These are phyloP conservation scores for Tetracladium setigerum DNA, from an alignment of 495 filamentous ascomycete genomes.

Conservation along the genomic window DNA sequence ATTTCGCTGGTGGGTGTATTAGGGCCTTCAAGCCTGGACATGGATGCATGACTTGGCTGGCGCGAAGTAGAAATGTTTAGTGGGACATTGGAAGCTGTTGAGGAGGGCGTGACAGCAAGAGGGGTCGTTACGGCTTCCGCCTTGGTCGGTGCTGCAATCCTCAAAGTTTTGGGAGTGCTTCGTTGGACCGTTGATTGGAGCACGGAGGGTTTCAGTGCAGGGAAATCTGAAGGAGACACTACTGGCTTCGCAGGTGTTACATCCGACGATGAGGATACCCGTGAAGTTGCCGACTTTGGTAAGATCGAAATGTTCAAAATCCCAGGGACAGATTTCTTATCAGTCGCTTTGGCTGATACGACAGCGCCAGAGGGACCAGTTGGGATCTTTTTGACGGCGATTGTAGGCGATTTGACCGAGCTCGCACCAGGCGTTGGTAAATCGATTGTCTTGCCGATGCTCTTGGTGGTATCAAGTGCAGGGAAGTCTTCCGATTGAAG, in stretches of 20 bases:
- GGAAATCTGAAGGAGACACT: constrained; percentile 31
- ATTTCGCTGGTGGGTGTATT: constrained; percentile 71
- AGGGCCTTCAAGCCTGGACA: constrained; percentile 46
- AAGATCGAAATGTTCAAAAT: constrained; percentile 56
- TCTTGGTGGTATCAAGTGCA: constrained; percentile 36
- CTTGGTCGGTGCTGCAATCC: constrained; percentile 67
- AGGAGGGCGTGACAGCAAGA: constrained; percentile 33
- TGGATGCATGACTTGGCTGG: constrained; percentile 48
- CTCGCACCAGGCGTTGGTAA: constrained; percentile 26
- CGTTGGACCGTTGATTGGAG: constrained; percentile 38
- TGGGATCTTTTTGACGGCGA: constrained; percentile 9
- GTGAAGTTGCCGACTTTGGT: constrained; percentile 26
- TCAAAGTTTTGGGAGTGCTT: constrained; percentile 47
- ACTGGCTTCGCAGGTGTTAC: constrained; percentile 27
- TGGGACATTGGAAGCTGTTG: constrained; percentile 26
- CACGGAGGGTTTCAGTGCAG: constrained; percentile 42
- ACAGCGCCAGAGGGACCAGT: not conserved
- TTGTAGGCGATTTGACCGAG: not conserved
- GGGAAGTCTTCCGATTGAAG: constrained; percentile 53
- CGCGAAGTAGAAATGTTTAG: constrained; percentile 43
- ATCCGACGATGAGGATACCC: constrained; percentile 24
- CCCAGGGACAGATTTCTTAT: constrained; percentile 50
- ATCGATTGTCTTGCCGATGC: constrained; percentile 14
- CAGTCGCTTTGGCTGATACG: constrained; percentile 11
- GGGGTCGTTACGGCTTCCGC: constrained; percentile 47